A percentile compares a stretch with the other conserved stretches of the same genome.
Evolutionary conservation across 768 basidiomycete genomes (phyloP).

Genomic region (Boletus reticulatus): DNA sequence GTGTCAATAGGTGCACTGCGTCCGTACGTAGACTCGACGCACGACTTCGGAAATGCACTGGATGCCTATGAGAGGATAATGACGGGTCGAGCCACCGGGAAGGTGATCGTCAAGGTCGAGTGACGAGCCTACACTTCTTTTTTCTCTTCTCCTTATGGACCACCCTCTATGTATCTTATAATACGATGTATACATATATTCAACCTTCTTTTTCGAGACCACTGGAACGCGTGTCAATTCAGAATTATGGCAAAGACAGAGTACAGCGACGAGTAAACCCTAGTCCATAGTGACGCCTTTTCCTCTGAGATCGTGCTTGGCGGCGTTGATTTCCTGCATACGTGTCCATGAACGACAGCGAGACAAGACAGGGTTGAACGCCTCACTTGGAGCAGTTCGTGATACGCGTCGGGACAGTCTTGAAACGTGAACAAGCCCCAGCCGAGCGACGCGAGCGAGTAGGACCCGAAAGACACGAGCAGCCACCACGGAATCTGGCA

Average conservation of each 20-base stretch:
- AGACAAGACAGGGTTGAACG: neutral
- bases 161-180: no score
- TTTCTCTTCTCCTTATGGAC: no score
- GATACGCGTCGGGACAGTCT: slow-evolving; percentile 80
- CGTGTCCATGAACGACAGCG: neutral
- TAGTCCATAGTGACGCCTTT: slow-evolving; percentile 63
- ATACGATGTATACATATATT: no score
- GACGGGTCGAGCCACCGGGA: slow-evolving; percentile 57
- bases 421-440: slow-evolving; percentile 70
- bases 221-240: no score
- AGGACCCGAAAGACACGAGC: slow-evolving; percentile 75
- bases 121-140: neutral
- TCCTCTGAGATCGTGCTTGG: slow-evolving; percentile 56
- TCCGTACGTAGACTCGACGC: slow-evolving; percentile 58
- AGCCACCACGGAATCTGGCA: slow-evolving; percentile 70
- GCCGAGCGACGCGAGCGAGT: slow-evolving; percentile 74
- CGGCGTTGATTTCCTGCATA: slow-evolving; percentile 56
- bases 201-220: no score
- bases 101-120: slow-evolving; percentile 58
- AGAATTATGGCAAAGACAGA: no score
- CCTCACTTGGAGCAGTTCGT: slow-evolving; percentile 57
- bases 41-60: slow-evolving; percentile 51
- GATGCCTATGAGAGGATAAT: slow-evolving; percentile 63
- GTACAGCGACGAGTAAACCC: neutral
- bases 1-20: slow-evolving; percentile 44